Percentiles rank a stretch among this genome's conserved stretches.
Evolutionary conservation across 495 filamentous ascomycete genomes (phyloP).

Genomic region (Penicillium lagena): DNA sequence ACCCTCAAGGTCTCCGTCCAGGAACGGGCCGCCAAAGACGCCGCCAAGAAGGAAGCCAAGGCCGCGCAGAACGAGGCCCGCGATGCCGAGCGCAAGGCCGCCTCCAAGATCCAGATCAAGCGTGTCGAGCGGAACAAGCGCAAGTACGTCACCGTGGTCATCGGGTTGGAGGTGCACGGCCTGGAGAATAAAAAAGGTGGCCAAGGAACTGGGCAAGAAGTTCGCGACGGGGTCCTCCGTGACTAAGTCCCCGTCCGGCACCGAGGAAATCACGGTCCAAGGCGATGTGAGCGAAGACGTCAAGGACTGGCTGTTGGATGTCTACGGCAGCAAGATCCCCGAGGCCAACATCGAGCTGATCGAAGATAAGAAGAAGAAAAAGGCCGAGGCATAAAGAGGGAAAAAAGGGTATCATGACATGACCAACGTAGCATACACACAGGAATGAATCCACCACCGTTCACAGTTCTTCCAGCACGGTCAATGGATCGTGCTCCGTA

Average conservation of each 20-base stretch:
- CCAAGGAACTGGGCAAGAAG: conserved; percentile 42
- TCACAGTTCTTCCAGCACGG: conserved; percentile 32
- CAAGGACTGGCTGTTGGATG: conserved; percentile 80
- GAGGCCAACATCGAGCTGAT: conserved; percentile 92
- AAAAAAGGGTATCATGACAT: conserved; percentile 25
- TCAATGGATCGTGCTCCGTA: conserved; percentile 20
- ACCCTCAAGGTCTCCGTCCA: conserved; percentile 81
- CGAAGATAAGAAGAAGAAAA: conserved; percentile 86
- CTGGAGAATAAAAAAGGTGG: conserved; percentile 85
- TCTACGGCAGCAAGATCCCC: conserved; percentile 73
- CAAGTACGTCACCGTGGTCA: conserved; percentile 89
- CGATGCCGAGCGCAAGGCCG: conserved; percentile 67
- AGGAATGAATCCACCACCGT: neutral
- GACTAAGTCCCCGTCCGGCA: conserved; percentile 77
- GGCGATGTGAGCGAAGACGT: conserved; percentile 95
- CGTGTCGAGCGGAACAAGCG: conserved; percentile 96
- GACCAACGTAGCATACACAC: conserved; percentile 10
- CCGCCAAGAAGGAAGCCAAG: conserved; percentile 89
- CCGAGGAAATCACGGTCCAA: conserved; percentile 96
- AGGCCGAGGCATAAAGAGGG: conserved; percentile 12
- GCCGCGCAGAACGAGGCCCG: conserved; percentile 77
- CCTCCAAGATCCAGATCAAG: conserved; percentile 83
- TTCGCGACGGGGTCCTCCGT: conserved; percentile 90
- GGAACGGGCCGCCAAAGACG: conserved; percentile 89
- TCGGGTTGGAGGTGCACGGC: conserved; percentile 81